Percentiles rank a stretch among this genome's conserved stretches.
These are phyloP conservation scores for Trypanosoma boissoni DNA, from an alignment of 208 protist genomes.

Conservation along the genomic window DNA sequence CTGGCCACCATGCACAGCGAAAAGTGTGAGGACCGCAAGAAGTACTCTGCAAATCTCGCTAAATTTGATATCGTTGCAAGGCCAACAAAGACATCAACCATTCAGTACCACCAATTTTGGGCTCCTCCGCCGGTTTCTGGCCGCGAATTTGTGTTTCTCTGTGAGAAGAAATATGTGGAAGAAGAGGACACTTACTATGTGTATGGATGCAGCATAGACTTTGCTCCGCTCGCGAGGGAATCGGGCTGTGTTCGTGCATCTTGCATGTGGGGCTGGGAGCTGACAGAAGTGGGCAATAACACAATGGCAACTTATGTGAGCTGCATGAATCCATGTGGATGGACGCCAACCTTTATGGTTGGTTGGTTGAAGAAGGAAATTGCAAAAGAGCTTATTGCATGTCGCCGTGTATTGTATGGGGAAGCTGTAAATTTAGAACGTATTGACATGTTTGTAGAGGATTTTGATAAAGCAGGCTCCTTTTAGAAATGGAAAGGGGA, in stretches of 20 bases:
- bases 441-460: neutral
- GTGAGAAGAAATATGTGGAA: conserved; percentile 73
- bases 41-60: conserved; percentile 59
- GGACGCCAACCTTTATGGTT: conserved; percentile 84
- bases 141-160: conserved; percentile 68
- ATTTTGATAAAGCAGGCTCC: too few species aligned
- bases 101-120: conserved; percentile 68
- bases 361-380: conserved; percentile 83
- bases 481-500: neutral
- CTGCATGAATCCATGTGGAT: conserved; percentile 84
- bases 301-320: conserved; percentile 65
- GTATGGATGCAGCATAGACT: conserved; percentile 79
- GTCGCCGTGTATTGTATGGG: conserved; percentile 64
- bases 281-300: conserved; percentile 36
- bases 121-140: conserved; percentile 67
- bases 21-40: conserved; percentile 42
- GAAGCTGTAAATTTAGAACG: conserved; percentile 10
- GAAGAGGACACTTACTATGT: conserved; percentile 66
- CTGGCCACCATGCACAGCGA: conserved; percentile 63
- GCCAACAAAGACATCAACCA: conserved; percentile 30
- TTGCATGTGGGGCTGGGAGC: conserved; percentile 70
- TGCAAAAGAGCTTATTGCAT: conserved; percentile 65
- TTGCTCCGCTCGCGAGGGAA: conserved; percentile 24
- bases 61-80: conserved; percentile 54
- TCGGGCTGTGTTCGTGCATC: conserved; percentile 32